Evolutionary conservation across 2,329 filamentous ascomycete genomes (phyloP), one percentile per base, ranked within the genome.

Genomic region (Lizonia empirigonia): DNA sequence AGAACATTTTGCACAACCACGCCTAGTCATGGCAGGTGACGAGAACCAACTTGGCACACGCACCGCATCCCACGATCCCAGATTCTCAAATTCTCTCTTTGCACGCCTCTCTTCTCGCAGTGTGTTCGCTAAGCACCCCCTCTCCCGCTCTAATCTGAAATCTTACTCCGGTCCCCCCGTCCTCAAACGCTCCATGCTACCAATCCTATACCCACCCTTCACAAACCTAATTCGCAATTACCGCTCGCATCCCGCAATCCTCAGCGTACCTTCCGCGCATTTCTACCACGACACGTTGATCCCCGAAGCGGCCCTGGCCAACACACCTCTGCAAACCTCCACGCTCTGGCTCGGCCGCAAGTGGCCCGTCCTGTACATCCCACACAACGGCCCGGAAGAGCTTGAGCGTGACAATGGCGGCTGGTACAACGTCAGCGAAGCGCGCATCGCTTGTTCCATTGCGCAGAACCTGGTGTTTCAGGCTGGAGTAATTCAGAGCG

Each of bases 1-100:
- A 16, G 45, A 53, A 18, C 29, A 50, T 37, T 50, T 54, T 13
- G 53, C 34, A 0, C 61, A 67, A 37, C 76, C 76, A 5, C 67
- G 72, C 32, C 70, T 79, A 33, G 64, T 76, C n/a, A 75, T 78
- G 75, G 76, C 76, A 15, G 77, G 77, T 24, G 77, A 78, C 56
- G 69, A 78, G 34, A 68, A 75, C 39, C 77, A 79, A 57, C 70
- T 78, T 24, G 75, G 74, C 1, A 74, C 77, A 18, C 67, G 70
- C 41, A 72, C 72, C 10, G 68, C 69, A 33, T 75, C 73, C 24
- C 63, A 57, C 18, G 54, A 69, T 32, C 59, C 70, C 10, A 56
- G 55, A 13, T 65, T 76, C 36, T 67, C 66, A 33, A 70, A 56
- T 4, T 77, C 74, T 4, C 62, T 78, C 13, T 78, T 79, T 53